Base-by-base conservation (phyloP, 129 eudicot genomes). In the Deinandra increscens region DNA sequence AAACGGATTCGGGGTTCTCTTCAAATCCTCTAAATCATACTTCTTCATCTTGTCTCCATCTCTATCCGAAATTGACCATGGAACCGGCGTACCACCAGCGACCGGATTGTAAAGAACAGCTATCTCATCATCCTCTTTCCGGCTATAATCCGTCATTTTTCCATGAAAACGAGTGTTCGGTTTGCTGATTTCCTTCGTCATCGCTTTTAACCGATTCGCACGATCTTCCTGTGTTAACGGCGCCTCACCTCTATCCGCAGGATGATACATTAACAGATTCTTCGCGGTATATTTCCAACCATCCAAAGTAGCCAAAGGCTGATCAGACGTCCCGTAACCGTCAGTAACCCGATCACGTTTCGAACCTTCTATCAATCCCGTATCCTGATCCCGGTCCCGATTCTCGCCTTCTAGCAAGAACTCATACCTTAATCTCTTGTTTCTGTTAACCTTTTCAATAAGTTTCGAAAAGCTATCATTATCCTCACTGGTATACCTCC, bases 201-300 rank as follows among this genome's bases (percentile, higher is more conserved):
- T 64, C 1, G 78, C 87, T 72, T 87, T 88, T 17, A 88, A 72
- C 81, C 96, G 81, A 73, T 73, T 79, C 0, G 79, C 89, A 56
- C 72, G 68, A 31, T 92, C 98, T 64, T 88, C 95, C 26, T 81
- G 81, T 0, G 96, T 92, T 79, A 92, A 76, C 4, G 95, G 79
- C 1, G 45, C 86, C 64, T 92, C 98, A 3, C 98, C 98, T 60
- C 73, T 74, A 79, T 92, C 98, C 26, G 98, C 84, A 0, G 98
- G 98, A 77, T 92, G 96, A 80, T 92, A 92, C 98, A 92, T 92
- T 68, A 92, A 56, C 79, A 88, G 65, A 82, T 92, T 92, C 86
- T 92, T 92, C 0, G 98, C 91, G 0, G 84, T 81, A 49, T 88
- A 92, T 3, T 88, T 86, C 96, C 98, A 92, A 31, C 98, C 89